Conservation (phyloP, 495 filamentous ascomycete genomes). For the Lasiosphaeriaceae sp. region DNA sequence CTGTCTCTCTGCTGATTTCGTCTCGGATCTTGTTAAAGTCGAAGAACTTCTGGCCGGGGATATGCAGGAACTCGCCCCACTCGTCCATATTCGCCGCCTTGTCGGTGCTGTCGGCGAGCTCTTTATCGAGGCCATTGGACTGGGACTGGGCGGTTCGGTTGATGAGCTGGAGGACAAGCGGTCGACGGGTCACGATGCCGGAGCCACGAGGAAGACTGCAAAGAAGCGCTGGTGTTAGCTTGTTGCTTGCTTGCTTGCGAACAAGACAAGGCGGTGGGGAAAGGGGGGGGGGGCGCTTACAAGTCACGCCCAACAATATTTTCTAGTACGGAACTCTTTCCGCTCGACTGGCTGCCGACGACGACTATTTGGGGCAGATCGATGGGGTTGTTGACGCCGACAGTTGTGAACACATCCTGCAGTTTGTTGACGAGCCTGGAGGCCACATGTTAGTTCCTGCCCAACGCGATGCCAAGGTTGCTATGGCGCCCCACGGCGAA, state of each 20-base stretch:
- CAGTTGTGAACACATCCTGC: constrained; percentile 98
- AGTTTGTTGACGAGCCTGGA: constrained; percentile 95
- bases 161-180: constrained; percentile 96
- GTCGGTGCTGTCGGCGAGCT: constrained; percentile 61
- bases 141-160: constrained; percentile 64
- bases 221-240: constrained; percentile 10
- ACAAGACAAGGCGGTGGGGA: constrained; percentile 2
- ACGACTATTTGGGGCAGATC: constrained; percentile 98
- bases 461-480: constrained; percentile 9
- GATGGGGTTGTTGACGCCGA: constrained; percentile 98
- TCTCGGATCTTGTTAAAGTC: constrained; percentile 99
- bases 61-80: constrained; percentile 98
- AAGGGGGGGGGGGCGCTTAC: constrained; percentile 41
- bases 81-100: constrained; percentile 88
- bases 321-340: constrained; percentile 99
- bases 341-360: constrained; percentile 97
- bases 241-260: constrained; percentile 1
- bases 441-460: constrained; percentile 25
- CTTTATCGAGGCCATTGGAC: constrained; percentile 73
- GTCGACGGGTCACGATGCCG: constrained; percentile 94
- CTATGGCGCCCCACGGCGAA: not conserved
- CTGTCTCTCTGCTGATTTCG: constrained; percentile 95
- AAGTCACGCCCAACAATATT: constrained; percentile 99
- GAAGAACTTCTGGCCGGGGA: constrained; percentile 96
- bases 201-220: constrained; percentile 91